Conservation (phyloP, 176 grass and related monocot species). For the Oryza australiensis region DNA sequence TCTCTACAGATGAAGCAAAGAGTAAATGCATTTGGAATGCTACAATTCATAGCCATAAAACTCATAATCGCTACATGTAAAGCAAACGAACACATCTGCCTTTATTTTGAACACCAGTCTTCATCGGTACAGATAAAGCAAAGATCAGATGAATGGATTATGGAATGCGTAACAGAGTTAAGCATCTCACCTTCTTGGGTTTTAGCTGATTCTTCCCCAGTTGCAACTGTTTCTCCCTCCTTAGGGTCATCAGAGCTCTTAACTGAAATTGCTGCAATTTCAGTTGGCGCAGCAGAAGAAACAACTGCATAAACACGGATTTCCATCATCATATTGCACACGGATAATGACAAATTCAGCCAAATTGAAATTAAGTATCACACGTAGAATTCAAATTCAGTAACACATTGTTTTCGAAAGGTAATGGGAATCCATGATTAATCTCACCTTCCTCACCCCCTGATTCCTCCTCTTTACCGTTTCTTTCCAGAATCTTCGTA, state of each 20-base stretch:
- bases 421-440: not conserved
- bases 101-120: not conserved
- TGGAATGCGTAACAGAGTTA: not conserved
- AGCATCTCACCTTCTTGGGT: slow-evolving; percentile 34
- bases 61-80: not conserved
- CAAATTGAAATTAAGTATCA: not conserved
- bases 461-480: slow-evolving; percentile 29
- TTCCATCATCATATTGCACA: not conserved
- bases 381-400: not conserved
- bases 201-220: not conserved
- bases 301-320: slow-evolving; percentile 12
- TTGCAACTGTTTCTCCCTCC: not conserved
- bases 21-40: not conserved
- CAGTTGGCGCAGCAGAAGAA: slow-evolving; percentile 13
- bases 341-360: not conserved
- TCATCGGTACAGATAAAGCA: not conserved
- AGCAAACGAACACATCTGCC: not conserved
- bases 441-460: slow-evolving; percentile 41
- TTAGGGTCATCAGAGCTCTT: not conserved
- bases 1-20: not conserved
- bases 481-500: slow-evolving; percentile 13
- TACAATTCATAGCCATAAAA: not conserved
- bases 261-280: not conserved
- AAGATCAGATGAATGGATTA: not conserved
- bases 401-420: not conserved